phyloP scores from a whole-genome alignment of 768 basidiomycete genomes.

The Suillus fuscotomentosus region DNA sequence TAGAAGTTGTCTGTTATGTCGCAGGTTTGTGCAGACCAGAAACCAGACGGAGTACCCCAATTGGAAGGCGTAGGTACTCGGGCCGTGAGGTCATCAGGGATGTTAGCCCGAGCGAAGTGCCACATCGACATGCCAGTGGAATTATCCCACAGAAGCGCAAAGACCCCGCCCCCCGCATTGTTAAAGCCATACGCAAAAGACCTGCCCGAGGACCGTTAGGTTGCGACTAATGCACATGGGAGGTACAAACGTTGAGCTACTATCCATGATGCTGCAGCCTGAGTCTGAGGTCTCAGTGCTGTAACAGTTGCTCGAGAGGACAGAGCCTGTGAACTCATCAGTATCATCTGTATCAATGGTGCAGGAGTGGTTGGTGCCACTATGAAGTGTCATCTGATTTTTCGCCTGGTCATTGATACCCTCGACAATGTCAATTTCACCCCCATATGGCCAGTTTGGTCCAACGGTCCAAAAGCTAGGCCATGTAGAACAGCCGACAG shows the following conservation, averaged over 20 bases:
- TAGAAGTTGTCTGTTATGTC: slow-evolving; percentile 51
- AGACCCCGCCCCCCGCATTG: slow-evolving; percentile 49
- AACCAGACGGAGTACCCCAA: slow-evolving; percentile 57
- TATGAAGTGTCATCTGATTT: slow-evolving; percentile 72
- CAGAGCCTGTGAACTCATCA: slow-evolving; percentile 17
- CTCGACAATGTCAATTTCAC: slow-evolving; percentile 76
- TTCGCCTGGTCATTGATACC: slow-evolving; percentile 57
- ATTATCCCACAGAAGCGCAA: slow-evolving; percentile 52
- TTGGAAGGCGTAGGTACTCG: slow-evolving; percentile 42
- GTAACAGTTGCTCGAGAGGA: slow-evolving; percentile 35
- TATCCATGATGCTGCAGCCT: slow-evolving; percentile 51
- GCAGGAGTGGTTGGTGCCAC: slow-evolving; percentile 41
- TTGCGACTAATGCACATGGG: slow-evolving; percentile 32
- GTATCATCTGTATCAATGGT: slow-evolving; percentile 17
- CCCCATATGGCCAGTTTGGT: slow-evolving; percentile 48
- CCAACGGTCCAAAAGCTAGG: slow-evolving; percentile 61
- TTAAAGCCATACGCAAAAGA: slow-evolving; percentile 43
- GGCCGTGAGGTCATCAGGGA: slow-evolving; percentile 50
- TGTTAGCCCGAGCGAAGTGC: slow-evolving; percentile 50
- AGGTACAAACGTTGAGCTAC: slow-evolving; percentile 18
- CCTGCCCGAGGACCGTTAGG: slow-evolving; percentile 11
- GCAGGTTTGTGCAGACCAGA: slow-evolving; percentile 49
- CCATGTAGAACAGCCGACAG: slow-evolving; percentile 64
- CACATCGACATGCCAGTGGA: slow-evolving; percentile 50
- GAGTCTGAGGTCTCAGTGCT: slow-evolving; percentile 39